Evolutionary conservation across 2,329 filamentous ascomycete genomes (phyloP).

Genomic region (Fusarium caatingaense): DNA sequence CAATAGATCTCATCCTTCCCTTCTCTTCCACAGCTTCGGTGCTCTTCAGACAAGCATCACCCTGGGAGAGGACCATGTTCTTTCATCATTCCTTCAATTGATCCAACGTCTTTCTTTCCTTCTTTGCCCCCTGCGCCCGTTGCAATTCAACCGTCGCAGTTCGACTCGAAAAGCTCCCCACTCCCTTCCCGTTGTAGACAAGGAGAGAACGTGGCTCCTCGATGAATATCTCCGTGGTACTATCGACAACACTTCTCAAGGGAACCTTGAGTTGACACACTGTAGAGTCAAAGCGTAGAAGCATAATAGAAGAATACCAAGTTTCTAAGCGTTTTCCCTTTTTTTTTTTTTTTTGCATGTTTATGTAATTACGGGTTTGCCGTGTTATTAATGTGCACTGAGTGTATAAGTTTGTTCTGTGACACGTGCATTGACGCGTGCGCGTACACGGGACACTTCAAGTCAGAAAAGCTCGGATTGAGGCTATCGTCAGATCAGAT

Average conservation of each 20-base stretch:
- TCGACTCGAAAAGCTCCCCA: constrained; percentile 8
- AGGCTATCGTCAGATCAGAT: constrained; percentile 33
- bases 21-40: constrained; percentile 32
- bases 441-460: not conserved
- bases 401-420: constrained; percentile 9
- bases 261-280: not conserved
- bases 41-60: constrained; percentile 38
- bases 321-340: constrained; percentile 4
- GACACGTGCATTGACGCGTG: constrained; percentile 15
- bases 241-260: not conserved
- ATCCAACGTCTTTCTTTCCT: constrained; percentile 5
- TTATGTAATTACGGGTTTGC: constrained; percentile 25
- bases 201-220: constrained; percentile 31
- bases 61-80: constrained; percentile 20
- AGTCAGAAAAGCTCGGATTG: constrained; percentile 5
- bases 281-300: constrained; percentile 19
- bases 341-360: constrained; percentile 4
- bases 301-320: constrained; percentile 16
- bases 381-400: constrained; percentile 6
- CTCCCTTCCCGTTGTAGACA: constrained; percentile 7
- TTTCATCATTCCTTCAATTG: constrained; percentile 19
- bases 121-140: constrained; percentile 14
- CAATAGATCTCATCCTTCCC: constrained; percentile 30
- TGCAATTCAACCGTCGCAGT: constrained; percentile 13
- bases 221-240: not conserved